Base-by-base conservation (phyloP, 352 stramenopile species). In the Pythium scleroteichum region DNA sequence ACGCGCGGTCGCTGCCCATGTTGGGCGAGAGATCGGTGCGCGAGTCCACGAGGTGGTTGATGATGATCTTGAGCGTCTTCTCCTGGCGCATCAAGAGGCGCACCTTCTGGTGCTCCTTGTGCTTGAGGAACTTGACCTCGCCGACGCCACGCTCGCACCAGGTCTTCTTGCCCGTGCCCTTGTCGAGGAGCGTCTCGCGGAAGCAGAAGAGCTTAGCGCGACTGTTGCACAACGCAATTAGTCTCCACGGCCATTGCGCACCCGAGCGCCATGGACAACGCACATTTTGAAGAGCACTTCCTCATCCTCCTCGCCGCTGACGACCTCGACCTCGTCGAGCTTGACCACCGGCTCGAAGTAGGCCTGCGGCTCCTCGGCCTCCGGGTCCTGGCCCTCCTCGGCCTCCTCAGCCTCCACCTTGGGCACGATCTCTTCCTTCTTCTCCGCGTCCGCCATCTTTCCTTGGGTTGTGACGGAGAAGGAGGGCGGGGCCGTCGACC, bases 51-150 rank as follows among this genome's bases (percentile, higher is more conserved):
- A 98, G 81, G 81, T 99, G 96, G 77, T 99, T 99, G 54, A 93
- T 83, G 77, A 99, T 95, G 65, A 99, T 94, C 82, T 99, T 99
- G 90, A 98, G 97, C 27, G 96, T 99, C 78, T 99, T 99, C 75
- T 99, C 97, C 76, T 99, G 96, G 58, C 96, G 88, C 97, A 99
- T 99, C 24, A 99, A 82, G 53, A 98, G 78, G 64, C 97, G 90
- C 62, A 99, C 87, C 71, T 96, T 96, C 61, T 91, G 79, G 71
- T 88, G 76, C 66, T 98, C 92, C 75, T 95, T 96, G 88, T 99
- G 96, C 78, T 98, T 97, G 59, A 99, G 85, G 76, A 99, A 98
- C 55, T 96, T 95, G 51, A 97, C 88, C 53, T 99, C 94, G 42
- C 97, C 97, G 54, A 99, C 95, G 35, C 97, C 97, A 64, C 96